Evolutionary conservation across 345 rosid genomes (phyloP).

Genomic region (Salix suchowensis): DNA sequence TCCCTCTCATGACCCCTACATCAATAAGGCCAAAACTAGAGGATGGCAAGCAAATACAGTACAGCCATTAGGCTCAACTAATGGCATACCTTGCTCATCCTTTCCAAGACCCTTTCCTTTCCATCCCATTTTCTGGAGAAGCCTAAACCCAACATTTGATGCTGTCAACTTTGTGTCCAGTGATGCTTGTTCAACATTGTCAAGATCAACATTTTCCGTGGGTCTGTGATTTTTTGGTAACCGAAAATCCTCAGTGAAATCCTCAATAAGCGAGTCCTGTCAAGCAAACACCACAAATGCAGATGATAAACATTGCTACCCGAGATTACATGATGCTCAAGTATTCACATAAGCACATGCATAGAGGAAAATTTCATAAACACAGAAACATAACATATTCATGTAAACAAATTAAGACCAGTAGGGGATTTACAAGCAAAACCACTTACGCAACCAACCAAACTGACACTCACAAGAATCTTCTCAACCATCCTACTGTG

Average conservation of each 20-base stretch:
- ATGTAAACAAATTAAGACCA: not conserved
- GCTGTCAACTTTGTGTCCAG: slow-evolving; percentile 70
- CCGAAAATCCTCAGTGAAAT: slow-evolving; percentile 60
- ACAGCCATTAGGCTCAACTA: not conserved
- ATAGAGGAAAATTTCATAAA: not conserved
- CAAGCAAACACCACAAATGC: slow-evolving; percentile 22
- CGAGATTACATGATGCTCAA: not conserved
- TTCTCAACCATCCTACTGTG: no score
- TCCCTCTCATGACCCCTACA: no score
- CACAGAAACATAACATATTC: not conserved
- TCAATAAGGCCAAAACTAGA: no score
- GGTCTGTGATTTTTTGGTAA: slow-evolving; percentile 70
- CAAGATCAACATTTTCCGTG: slow-evolving; percentile 79
- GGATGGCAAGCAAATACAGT: not conserved
- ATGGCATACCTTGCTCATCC: slow-evolving; percentile 74
- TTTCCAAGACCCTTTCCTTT: slow-evolving; percentile 95
- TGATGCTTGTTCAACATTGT: slow-evolving; percentile 86
- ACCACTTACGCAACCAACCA: not conserved
- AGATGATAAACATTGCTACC: slow-evolving; percentile 6
- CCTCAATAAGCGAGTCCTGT: slow-evolving; percentile 68
- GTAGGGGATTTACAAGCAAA: not conserved
- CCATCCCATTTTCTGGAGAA: slow-evolving; percentile 99
- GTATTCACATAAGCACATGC: not conserved
- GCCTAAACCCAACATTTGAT: slow-evolving; percentile 89
- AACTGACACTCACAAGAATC: no score